These are phyloP conservation scores for Tulasnella sp. DNA, from an alignment of 768 basidiomycete species.

Conservation along the genomic window DNA sequence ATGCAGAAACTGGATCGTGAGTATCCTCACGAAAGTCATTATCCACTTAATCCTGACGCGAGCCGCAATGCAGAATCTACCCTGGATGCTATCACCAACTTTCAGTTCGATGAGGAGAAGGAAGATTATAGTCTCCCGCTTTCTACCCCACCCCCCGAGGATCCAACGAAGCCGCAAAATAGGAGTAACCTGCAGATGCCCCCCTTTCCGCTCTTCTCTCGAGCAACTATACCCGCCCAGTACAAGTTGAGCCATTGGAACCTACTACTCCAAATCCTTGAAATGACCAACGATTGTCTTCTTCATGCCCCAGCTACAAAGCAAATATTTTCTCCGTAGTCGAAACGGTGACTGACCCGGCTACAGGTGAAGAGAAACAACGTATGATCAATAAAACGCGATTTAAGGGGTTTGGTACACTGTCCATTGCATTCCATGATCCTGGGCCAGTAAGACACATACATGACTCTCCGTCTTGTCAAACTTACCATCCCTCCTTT, in stretches of 20 bases:
- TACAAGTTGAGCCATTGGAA: conserved; percentile 47
- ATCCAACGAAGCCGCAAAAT: conserved; percentile 1
- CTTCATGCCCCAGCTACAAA: conserved; percentile 46
- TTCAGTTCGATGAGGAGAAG: conserved; percentile 53
- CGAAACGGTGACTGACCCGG: conserved; percentile 54
- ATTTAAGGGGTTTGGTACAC: conserved; percentile 77
- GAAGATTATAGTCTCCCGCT: conserved; percentile 43
- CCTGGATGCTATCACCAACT: conserved; percentile 45
- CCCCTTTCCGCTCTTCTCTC: conserved; percentile 82
- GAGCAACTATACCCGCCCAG: conserved; percentile 63
- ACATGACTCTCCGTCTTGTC: too few species aligned
- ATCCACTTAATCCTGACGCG: too few species aligned
- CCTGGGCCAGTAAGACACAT: conserved; percentile 1
- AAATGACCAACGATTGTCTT: background rate
- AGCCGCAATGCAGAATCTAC: background rate
- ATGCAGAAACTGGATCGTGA: conserved; percentile 78
- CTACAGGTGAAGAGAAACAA: conserved; percentile 70
- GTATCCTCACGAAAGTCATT: conserved; percentile 22
- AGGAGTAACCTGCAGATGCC: conserved; percentile 55
- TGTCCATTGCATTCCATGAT: conserved; percentile 24
- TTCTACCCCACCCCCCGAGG: background rate
- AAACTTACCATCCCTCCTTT: too few species aligned
- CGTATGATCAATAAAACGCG: conserved; percentile 75
- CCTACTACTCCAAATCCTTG: background rate
- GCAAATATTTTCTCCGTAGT: conserved; percentile 63